These are phyloP conservation scores for Rhodotorula sp. DNA, from an alignment of 1,284 basidiomycete genomes.

Conservation along the genomic window DNA sequence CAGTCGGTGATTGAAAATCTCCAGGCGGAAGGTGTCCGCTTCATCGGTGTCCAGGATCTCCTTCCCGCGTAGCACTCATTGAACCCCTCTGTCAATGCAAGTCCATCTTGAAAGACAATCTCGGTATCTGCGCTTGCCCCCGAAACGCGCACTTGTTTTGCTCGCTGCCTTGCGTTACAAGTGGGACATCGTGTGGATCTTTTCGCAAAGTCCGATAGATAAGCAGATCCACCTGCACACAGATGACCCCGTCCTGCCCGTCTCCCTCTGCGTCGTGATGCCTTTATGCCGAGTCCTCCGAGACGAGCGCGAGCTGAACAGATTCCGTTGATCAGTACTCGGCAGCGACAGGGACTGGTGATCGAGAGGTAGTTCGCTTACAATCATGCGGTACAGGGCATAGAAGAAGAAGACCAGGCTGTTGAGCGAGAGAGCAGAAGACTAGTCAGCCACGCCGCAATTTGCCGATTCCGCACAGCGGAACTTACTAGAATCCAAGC, in stretches of 20 bases:
- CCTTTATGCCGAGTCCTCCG: constrained; percentile 41
- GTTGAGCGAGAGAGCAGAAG: background rate
- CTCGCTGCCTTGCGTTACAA: too few relatives aligned
- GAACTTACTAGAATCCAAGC: constrained; percentile 73
- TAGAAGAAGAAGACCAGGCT: constrained; percentile 56
- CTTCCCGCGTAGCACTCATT: too few relatives aligned
- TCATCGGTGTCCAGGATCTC: constrained; percentile 11
- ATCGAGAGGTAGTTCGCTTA: background rate
- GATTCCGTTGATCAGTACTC: background rate
- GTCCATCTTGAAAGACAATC: too few relatives aligned
- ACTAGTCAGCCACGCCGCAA: fast-evolving
- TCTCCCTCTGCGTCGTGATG: background rate
- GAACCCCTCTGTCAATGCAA: too few relatives aligned
- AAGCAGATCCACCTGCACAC: too few relatives aligned
- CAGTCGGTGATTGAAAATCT: constrained; percentile 2
- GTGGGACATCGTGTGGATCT: too few relatives aligned
- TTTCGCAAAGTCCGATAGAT: too few relatives aligned
- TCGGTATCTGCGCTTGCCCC: too few relatives aligned
- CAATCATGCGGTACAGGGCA: constrained; percentile 76
- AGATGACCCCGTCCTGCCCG: background rate
- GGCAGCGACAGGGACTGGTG: background rate
- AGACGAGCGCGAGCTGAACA: constrained; percentile 41
- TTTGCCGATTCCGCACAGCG: too few relatives aligned
- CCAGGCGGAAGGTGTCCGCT: background rate
- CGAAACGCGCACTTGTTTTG: too few relatives aligned